Conservation (phyloP, 2,329 filamentous ascomycete genomes). For the Aspergillus sp. region DNA sequence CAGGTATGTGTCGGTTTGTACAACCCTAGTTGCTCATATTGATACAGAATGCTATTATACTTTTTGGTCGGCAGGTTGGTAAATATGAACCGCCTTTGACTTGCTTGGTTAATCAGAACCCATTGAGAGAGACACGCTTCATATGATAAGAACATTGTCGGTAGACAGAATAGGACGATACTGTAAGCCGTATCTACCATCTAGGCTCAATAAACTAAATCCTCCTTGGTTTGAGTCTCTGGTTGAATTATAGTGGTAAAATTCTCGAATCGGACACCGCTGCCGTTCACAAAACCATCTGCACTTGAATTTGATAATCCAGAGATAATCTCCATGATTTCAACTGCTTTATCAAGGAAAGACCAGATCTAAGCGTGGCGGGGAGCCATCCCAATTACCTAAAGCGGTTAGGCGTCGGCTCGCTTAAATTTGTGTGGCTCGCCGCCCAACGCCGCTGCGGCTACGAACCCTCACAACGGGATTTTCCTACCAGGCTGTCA, state of each 20-base stretch:
- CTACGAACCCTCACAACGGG: slow-evolving; percentile 28
- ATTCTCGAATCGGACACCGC: no score
- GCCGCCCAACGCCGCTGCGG: slow-evolving; percentile 26
- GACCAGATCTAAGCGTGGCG: neutral
- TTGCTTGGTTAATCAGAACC: neutral
- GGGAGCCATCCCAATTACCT: slow-evolving; percentile 21
- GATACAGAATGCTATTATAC: neutral
- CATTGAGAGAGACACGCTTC: neutral
- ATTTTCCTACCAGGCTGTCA: slow-evolving; percentile 22
- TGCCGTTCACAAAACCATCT: no score
- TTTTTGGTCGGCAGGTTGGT: no score
- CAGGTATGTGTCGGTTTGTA: neutral
- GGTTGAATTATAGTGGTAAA: no score
- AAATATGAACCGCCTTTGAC: neutral
- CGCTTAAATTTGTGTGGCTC: slow-evolving; percentile 49
- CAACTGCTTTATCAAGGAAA: no score
- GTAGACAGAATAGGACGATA: no score
- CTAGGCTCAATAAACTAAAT: no score
- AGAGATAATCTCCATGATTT: no score
- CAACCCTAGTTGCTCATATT: neutral
- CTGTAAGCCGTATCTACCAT: no score
- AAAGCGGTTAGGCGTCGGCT: slow-evolving; percentile 39
- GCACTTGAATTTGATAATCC: no score
- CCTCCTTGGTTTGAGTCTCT: no score
- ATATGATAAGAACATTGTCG: no score